A percentile compares a stretch with the other conserved stretches of the same genome.
Conservation (phyloP, 108 stramenopile species). For the Cylindrotheca fusiformis region DNA sequence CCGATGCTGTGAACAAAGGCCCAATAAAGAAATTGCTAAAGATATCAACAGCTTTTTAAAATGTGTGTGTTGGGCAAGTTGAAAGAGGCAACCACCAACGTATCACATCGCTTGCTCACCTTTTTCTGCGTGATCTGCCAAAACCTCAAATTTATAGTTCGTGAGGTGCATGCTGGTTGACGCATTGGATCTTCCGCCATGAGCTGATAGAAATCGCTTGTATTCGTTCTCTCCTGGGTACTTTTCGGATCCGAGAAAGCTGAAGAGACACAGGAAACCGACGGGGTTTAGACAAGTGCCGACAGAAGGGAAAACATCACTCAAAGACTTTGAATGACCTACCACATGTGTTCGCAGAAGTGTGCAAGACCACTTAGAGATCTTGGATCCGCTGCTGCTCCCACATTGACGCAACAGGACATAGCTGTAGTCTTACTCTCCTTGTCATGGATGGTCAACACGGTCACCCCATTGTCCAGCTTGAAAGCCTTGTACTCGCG, state of each 20-base stretch:
- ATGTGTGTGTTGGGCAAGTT: no score
- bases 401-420: slow-evolving; percentile 58
- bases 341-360: slow-evolving; percentile 89
- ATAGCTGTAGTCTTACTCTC: slow-evolving; percentile 79
- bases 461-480: slow-evolving; percentile 50
- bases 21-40: slow-evolving; percentile 80
- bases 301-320: background rate
- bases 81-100: no score
- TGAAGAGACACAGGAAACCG: background rate
- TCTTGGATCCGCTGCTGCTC: slow-evolving; percentile 76
- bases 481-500: slow-evolving; percentile 60
- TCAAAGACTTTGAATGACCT: background rate
- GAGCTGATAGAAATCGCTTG: slow-evolving; percentile 61
- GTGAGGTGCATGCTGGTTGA: slow-evolving; percentile 80
- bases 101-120: no score
- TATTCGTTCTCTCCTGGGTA: slow-evolving; percentile 84
- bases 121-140: slow-evolving; percentile 67
- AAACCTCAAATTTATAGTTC: slow-evolving; percentile 82
- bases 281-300: background rate
- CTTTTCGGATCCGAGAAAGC: slow-evolving; percentile 77
- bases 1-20: slow-evolving; percentile 76
- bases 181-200: slow-evolving; percentile 86
- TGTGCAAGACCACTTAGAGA: slow-evolving; percentile 82
- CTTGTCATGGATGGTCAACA: slow-evolving; percentile 63
- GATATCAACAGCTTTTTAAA: slow-evolving; percentile 73